Evolutionary conservation across 805 yeast genomes (phyloP).

Genomic region (Metschnikowia baotianmanensis): DNA sequence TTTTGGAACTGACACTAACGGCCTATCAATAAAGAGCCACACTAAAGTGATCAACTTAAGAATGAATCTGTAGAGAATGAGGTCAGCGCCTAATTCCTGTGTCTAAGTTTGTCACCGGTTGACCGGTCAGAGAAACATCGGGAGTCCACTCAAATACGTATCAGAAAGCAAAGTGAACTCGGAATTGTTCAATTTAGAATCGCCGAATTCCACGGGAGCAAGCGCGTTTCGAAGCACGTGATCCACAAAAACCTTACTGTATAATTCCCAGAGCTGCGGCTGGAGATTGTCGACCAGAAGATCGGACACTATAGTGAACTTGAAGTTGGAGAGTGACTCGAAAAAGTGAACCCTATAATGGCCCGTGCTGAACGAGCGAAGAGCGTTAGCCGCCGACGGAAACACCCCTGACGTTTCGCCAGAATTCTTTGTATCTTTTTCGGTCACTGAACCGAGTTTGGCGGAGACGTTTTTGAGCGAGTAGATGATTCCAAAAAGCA

Average conservation of each 20-base stretch:
- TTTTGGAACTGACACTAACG: too few relatives aligned
- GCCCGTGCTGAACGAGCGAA: slow-evolving; percentile 65
- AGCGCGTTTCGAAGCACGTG: slow-evolving; percentile 56
- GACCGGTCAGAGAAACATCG: slow-evolving; percentile 15
- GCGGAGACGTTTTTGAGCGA: slow-evolving; percentile 74
- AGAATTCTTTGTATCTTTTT: neutral
- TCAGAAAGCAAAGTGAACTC: slow-evolving; percentile 58
- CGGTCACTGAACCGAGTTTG: slow-evolving; percentile 41
- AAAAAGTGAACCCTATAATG: slow-evolving; percentile 74
- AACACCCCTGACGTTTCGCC: slow-evolving; percentile 6
- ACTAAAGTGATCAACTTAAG: too few relatives aligned
- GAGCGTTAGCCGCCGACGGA: slow-evolving; percentile 25
- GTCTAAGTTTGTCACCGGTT: neutral
- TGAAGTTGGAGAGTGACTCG: slow-evolving; percentile 77
- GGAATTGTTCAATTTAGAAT: slow-evolving; percentile 52
- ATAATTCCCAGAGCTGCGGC: slow-evolving; percentile 54
- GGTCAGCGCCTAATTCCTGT: too few relatives aligned
- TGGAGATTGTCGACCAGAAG: slow-evolving; percentile 54
- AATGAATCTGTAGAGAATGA: too few relatives aligned
- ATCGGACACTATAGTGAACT: slow-evolving; percentile 75
- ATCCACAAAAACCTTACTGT: slow-evolving; percentile 56
- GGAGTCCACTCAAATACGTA: slow-evolving; percentile 34
- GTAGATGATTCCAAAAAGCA: slow-evolving; percentile 80
- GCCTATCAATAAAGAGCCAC: too few relatives aligned
- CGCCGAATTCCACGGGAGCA: slow-evolving; percentile 58